Percentiles rank a stretch among this genome's conserved stretches.
Conservation (phyloP, 2,329 filamentous ascomycete species). For the Pseudocercospora musae region DNA sequence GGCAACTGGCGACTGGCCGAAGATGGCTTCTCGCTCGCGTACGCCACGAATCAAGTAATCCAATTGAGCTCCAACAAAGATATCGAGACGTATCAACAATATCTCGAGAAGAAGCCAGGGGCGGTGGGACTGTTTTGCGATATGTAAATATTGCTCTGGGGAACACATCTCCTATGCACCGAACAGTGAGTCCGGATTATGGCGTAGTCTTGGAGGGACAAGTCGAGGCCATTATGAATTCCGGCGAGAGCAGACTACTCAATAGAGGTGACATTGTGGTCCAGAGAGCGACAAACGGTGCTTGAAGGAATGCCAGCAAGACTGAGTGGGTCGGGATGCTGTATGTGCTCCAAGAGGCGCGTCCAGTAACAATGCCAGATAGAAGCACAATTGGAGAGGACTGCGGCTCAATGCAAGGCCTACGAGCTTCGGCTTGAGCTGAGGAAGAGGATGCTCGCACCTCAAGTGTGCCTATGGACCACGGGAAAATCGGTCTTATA, state of each 20-base stretch:
- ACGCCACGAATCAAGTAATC: too few relatives aligned
- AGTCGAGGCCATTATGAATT: constrained; percentile 38
- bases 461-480: background rate
- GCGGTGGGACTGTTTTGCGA: constrained; percentile 35
- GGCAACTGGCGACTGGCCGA: too few relatives aligned
- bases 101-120: constrained; percentile 14
- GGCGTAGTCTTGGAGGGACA: constrained; percentile 39
- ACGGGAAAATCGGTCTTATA: background rate
- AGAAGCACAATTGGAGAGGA: constrained; percentile 3
- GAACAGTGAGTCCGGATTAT: constrained; percentile 40
- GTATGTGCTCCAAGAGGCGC: constrained; percentile 8
- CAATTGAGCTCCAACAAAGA: too few relatives aligned
- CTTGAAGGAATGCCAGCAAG: constrained; percentile 24
- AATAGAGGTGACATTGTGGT: constrained; percentile 38
- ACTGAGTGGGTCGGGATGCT: constrained; percentile 22
- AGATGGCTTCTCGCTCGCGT: too few relatives aligned
- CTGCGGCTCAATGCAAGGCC: constrained; percentile 3
- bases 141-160: constrained; percentile 37
- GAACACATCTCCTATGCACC: constrained; percentile 37
- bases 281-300: constrained; percentile 25
- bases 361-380: constrained; percentile 1
- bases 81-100: too few relatives aligned
- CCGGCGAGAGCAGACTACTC: constrained; percentile 34
- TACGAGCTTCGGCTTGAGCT: background rate
- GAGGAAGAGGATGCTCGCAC: too few relatives aligned